Evolutionary conservation across 2,329 filamentous ascomycete genomes (phyloP).

Genomic region (Leptographium lundbergii): DNA sequence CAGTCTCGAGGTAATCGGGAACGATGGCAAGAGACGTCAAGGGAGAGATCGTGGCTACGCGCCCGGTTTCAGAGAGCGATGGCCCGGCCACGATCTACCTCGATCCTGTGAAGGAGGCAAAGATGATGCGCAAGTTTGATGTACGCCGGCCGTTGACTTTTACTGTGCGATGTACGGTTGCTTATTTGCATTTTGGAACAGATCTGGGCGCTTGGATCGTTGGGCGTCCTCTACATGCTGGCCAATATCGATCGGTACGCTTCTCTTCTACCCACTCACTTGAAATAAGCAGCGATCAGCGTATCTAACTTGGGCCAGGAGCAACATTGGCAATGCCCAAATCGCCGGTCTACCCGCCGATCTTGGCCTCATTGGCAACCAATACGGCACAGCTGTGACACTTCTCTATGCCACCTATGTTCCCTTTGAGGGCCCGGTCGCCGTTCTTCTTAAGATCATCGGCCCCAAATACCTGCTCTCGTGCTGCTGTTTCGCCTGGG

Average conservation of each 20-base stretch:
- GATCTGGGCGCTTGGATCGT: neutral
- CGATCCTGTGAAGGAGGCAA: neutral
- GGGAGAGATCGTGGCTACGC: neutral
- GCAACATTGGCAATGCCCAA: conserved; percentile 11
- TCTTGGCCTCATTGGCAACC: conserved; percentile 9
- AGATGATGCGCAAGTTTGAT: conserved; percentile 5
- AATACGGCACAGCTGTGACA: conserved; percentile 13
- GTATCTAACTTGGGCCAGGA: neutral
- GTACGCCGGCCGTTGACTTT: neutral
- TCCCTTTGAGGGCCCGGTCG: conserved; percentile 18
- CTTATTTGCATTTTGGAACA: neutral
- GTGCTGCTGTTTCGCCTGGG: conserved; percentile 3
- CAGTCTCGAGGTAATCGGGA: neutral
- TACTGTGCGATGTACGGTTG: no score
- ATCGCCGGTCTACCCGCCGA: conserved; percentile 9
- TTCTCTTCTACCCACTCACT: no score
- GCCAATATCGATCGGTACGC: conserved; percentile 8
- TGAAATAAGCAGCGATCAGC: neutral
- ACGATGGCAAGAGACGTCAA: neutral
- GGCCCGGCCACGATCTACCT: neutral
- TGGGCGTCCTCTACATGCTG: conserved; percentile 11
- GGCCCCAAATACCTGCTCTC: conserved; percentile 21
- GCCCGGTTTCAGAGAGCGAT: neutral
- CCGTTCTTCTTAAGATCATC: conserved; percentile 20
- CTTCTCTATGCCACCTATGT: conserved; percentile 19